Base-by-base conservation (phyloP, 306 rosid genomes). In the Glycine tomentella region DNA sequence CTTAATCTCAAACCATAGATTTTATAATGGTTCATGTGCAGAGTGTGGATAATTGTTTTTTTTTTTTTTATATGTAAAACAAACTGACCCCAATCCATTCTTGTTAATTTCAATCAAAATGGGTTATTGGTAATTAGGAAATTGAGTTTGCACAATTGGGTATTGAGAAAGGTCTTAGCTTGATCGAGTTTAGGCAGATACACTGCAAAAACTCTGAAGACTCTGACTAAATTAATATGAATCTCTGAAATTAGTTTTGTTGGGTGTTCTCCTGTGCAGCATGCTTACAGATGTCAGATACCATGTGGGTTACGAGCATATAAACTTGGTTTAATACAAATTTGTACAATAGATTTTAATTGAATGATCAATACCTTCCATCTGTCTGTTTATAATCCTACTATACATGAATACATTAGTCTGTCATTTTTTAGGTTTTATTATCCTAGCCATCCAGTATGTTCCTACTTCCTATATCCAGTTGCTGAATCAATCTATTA, bases 91-190 rank as follows among this genome's bases (percentile, higher is more conserved):
- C 31, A 14, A 70, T 4, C 51, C 31, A 8, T 12, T 68, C 25
- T 50, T 44, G 2, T 48, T 56, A 36, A 40, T 72, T 65, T 72
- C 13, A 11, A 72, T 71, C 66, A 38, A 20, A 20, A 20, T 20
- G 20, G 20, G 20, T 20, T 20, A 8, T 67, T 72, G 66, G 9
- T 81, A 49, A 17, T 81, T 38, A 7, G 66, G 5, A 10, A 76
- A 46, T 56, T 77, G 72, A n/a, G 66, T 63, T 78, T 74, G 78
- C 4, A n/a, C 13, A 17, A 53, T 36, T 49, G 48, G 50, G 75
- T 73, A 46, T 56, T 56, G 31, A 13, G n/a, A 10, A 69, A 76
- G 16, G 2, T 68, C n/a, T 58, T 75, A 36, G 72, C 67, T 58
- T 49, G 71, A 53, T 75, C 25, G 4, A 36, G 16, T 82, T 68